Conservation (phyloP, 495 filamentous ascomycete species). For the Barbatosphaeria neglecta region DNA sequence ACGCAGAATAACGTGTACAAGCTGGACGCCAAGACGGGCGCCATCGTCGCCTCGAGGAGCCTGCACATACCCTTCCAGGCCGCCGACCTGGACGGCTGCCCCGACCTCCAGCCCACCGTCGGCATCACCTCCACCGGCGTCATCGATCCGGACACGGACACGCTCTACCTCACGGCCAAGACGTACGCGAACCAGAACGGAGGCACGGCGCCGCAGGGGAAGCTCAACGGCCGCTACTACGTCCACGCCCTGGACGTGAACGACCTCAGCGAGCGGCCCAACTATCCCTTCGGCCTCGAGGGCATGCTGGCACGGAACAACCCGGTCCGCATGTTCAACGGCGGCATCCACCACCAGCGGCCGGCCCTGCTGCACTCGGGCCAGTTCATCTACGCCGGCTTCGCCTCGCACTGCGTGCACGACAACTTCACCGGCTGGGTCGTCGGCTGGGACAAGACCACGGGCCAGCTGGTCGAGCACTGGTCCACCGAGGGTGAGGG, state of each 20-base stretch:
- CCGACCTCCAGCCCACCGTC: conserved; percentile 30
- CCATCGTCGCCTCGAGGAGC: conserved; percentile 23
- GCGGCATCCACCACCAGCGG: conserved; percentile 31
- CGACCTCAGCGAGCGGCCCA: conserved; percentile 20
- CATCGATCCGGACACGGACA: conserved; percentile 34
- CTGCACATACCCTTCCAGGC: conserved; percentile 32
- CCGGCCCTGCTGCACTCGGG: conserved; percentile 27
- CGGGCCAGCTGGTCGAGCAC: conserved; percentile 24
- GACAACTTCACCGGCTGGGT: conserved; percentile 37
- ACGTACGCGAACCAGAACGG: conserved; percentile 24
- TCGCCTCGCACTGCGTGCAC: conserved; percentile 34
- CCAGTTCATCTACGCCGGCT: conserved; percentile 30
- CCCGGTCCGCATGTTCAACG: conserved; percentile 28
- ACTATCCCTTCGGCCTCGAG: conserved; percentile 27
- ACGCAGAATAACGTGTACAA: conserved; percentile 34
- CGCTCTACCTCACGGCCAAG: conserved; percentile 31
- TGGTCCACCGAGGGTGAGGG: conserved; percentile 22
- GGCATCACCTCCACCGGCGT: conserved; percentile 35
- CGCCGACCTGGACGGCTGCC: conserved; percentile 30
- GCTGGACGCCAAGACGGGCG: conserved; percentile 33
- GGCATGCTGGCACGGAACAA: conserved; percentile 28
- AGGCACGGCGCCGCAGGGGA: conserved; percentile 3
- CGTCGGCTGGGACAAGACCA: conserved; percentile 32
- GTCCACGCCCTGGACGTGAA: conserved; percentile 29
- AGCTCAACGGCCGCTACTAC: conserved; percentile 20